phyloP scores from a whole-genome alignment of 208 protist genomes.

The Trichomonas gallinae region DNA sequence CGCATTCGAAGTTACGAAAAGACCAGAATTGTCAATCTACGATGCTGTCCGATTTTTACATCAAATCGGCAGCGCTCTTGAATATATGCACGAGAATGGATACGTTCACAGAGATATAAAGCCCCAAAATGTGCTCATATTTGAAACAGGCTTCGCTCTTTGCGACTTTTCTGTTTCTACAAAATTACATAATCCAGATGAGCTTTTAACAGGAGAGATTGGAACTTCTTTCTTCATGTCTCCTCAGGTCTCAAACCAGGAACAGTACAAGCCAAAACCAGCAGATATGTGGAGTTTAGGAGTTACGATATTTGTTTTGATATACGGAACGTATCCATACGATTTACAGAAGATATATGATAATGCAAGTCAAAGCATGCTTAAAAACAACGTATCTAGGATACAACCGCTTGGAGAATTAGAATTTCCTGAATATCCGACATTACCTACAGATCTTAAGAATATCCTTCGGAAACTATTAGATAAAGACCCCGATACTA shows the following conservation, averaged over 20 bases:
- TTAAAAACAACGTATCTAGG: neutral
- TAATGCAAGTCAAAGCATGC: neutral
- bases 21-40: neutral
- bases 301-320: neutral
- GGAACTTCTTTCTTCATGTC: constrained; percentile 5
- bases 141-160: neutral
- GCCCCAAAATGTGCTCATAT: neutral
- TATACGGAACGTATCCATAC: neutral
- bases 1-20: neutral
- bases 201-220: neutral
- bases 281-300: neutral
- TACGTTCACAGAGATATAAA: neutral
- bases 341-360: neutral
- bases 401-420: neutral
- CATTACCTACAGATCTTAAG: neutral
- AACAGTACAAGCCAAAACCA: neutral
- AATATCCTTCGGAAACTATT: neutral
- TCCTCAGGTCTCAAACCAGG: neutral
- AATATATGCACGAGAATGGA: neutral
- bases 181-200: neutral
- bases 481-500: neutral
- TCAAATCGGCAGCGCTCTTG: neutral
- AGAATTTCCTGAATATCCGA: neutral
- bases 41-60: neutral
- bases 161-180: neutral